Base-by-base conservation (phyloP, 2,329 filamentous ascomycete genomes). In the Sclerotinia glacialis region DNA sequence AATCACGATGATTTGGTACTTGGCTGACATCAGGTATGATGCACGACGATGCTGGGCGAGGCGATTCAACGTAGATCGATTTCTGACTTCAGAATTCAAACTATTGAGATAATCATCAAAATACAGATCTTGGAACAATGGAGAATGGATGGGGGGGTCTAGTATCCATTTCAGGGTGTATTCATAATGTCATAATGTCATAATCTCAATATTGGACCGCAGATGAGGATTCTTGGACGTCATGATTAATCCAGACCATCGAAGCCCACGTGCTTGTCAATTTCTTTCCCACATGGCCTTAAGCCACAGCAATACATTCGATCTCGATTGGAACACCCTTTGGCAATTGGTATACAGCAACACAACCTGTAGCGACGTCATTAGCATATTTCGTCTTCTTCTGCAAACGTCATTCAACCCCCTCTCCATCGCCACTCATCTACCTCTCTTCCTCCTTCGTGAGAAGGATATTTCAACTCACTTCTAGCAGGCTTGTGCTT, bases 281-380 rank as follows among this genome's bases (percentile, higher is more conserved):
- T 55, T 62, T 28, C 6, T 21, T 5, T 42, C 12, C 7, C 18
- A 16, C 53, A 18, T 28, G 5, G 37, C 42, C 16, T 69, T 78
- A 88, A 69, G 87, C 83, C 67, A 90, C 82, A 69, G 92, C 92
- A 82, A 95, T 91, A 76, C 88, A 91, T 85, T 97, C 93, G 77
- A 97, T 95, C 84, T 97, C 93, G 18, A 97, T 89, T 64, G 92
- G 90, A 40, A 94, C 93, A 66, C 89, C 88, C 84, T 94, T 92
- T 70, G 93, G 93, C 72, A 97, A 84, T 75, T 91, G 88, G 83
- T 96, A 93, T 71, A 96, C 93, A 11, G 93, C 93, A 66, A 97
- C 92, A 76, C 93, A 97, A 59, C 63, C 63, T 65, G 60, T n/a
- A n/a, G 16, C 3, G 34, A 16, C 9, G 6, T 42, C 21, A 31